Conservation (phyloP, 495 filamentous ascomycete species). For the Annulohypoxylon nitens region DNA sequence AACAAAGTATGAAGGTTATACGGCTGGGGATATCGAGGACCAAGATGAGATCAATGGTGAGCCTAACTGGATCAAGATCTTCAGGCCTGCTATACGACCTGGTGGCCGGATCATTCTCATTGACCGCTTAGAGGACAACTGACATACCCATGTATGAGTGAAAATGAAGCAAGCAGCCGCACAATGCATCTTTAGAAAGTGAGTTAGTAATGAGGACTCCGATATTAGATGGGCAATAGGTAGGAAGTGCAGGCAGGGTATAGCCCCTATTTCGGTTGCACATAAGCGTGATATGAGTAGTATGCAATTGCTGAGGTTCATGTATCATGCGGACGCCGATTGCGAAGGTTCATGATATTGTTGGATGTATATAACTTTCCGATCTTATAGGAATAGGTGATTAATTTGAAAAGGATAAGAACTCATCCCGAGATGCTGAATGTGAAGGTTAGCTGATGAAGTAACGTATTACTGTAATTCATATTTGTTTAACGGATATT, state of each 20-base stretch:
- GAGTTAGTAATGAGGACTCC: too few relatives aligned
- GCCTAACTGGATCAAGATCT: constrained; percentile 51
- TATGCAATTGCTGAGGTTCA: background rate
- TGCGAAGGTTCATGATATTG: too few relatives aligned
- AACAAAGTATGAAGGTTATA: constrained; percentile 28
- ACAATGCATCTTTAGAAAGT: too few relatives aligned
- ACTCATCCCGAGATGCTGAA: too few relatives aligned
- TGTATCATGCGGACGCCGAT: too few relatives aligned
- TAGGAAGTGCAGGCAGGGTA: background rate
- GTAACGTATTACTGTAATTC: too few relatives aligned
- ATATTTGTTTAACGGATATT: too few relatives aligned
- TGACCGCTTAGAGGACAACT: constrained; percentile 33
- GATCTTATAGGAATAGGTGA: too few relatives aligned
- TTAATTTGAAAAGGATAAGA: too few relatives aligned
- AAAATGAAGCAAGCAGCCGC: background rate
- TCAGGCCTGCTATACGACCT: constrained; percentile 38
- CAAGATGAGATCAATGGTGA: constrained; percentile 38
- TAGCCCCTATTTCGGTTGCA: constrained; percentile 3
- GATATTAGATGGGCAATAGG: background rate
- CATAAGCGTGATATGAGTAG: background rate
- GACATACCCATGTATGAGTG: background rate
- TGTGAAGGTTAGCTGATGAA: too few relatives aligned
- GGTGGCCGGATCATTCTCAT: constrained; percentile 46
- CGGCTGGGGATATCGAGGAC: constrained; percentile 29
- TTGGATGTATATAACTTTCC: too few relatives aligned